These are phyloP conservation scores for Kwoniella sp. DNA, from an alignment of 768 basidiomycete species.

Conservation along the genomic window DNA sequence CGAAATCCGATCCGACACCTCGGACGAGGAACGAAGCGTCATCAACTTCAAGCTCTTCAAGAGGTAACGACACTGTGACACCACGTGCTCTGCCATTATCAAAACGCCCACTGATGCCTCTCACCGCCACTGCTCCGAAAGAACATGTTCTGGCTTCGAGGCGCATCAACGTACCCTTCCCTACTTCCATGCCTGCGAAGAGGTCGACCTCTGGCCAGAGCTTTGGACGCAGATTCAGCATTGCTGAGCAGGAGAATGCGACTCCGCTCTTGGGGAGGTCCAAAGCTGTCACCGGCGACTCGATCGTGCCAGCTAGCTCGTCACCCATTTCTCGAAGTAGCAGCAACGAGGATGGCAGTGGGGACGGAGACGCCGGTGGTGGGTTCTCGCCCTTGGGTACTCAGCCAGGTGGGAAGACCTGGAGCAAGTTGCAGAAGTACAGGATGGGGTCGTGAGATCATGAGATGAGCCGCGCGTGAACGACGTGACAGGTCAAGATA, in stretches of 20 bases:
- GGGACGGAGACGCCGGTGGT: slow-evolving; percentile 4
- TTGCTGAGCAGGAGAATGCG: no score
- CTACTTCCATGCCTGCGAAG: background rate
- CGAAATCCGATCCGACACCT: slow-evolving; percentile 9
- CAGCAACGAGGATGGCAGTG: background rate
- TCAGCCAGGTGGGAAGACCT: slow-evolving; percentile 8
- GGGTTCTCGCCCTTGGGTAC: slow-evolving; percentile 2
- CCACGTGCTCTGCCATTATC: background rate
- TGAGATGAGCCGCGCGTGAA: no score
- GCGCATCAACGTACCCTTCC: slow-evolving; percentile 11
- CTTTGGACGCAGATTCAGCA: no score
- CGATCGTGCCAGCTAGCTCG: background rate
- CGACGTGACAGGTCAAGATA: no score
- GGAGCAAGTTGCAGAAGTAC: slow-evolving; percentile 19
- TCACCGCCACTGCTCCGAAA: slow-evolving; percentile 2
- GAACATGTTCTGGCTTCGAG: slow-evolving; percentile 2
- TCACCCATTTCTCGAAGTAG: slow-evolving; percentile 4
- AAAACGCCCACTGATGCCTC: slow-evolving; percentile 8
- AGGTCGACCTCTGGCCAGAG: background rate
- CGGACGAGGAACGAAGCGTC: background rate
- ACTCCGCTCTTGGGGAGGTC: background rate
- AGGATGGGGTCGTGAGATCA: slow-evolving; percentile 5
- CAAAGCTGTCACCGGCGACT: no score
- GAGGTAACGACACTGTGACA: background rate
- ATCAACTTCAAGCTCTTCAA: background rate